Conservation (phyloP, 2,329 filamentous ascomycete species). For the Venturiaceae sp. region DNA sequence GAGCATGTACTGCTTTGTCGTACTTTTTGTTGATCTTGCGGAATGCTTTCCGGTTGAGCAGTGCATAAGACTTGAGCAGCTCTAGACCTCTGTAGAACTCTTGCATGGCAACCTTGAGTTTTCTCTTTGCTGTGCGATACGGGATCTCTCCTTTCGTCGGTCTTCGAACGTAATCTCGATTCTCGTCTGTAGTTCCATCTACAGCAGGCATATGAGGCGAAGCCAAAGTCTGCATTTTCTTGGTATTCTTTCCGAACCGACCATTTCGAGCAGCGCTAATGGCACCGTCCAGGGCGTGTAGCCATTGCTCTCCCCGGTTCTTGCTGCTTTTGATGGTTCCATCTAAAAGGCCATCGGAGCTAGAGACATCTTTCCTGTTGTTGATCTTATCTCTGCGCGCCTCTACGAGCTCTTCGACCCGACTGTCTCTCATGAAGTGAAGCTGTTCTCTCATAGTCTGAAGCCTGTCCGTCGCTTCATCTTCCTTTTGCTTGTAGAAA, state of each 20-base stretch:
- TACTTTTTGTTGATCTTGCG: conserved; percentile 99
- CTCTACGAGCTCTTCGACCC: conserved; percentile 60
- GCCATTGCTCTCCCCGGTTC: conserved; percentile 17
- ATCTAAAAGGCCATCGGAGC: conserved; percentile 15
- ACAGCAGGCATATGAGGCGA: conserved; percentile 16
- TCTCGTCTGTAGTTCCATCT: conserved; percentile 5
- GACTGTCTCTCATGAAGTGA: conserved; percentile 82
- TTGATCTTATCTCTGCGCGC: conserved; percentile 27
- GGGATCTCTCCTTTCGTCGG: conserved; percentile 48
- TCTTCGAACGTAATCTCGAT: conserved; percentile 32
- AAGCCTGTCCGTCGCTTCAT: conserved; percentile 68
- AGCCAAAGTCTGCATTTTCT: conserved; percentile 27
- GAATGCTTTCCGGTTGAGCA: conserved; percentile 87
- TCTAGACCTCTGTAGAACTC: conserved; percentile 92
- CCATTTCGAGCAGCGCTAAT: conserved; percentile 28
- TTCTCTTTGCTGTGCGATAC: conserved; percentile 80
- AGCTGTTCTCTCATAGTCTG: conserved; percentile 68
- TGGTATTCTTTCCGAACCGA: conserved; percentile 46
- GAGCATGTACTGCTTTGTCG: conserved; percentile 77
- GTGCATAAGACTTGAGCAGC: conserved; percentile 79
- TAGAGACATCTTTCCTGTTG: conserved; percentile 13
- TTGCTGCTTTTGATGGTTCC: not conserved
- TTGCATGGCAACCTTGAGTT: conserved; percentile 81
- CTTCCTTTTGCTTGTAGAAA: conserved; percentile 83
- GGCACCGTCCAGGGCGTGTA: conserved; percentile 33